A percentile compares a stretch with the other conserved stretches of the same genome.
Evolutionary conservation across 768 basidiomycete genomes (phyloP).

Genomic region (Gautieria morchelliformis): DNA sequence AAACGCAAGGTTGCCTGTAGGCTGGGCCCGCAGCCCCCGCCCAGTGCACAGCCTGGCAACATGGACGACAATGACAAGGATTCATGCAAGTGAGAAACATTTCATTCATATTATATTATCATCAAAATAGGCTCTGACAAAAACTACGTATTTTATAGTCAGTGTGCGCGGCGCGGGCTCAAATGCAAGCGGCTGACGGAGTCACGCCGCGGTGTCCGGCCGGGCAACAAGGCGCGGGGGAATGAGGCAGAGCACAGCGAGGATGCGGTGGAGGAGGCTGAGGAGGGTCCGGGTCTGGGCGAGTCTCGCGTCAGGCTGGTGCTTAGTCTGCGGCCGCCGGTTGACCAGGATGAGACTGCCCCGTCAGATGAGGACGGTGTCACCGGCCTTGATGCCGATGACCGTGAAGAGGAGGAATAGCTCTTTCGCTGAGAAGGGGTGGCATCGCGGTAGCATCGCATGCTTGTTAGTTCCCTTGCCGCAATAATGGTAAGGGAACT

Average conservation of each 20-base stretch:
- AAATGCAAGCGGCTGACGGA: slow-evolving; percentile 64
- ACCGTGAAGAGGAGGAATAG: no score
- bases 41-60: not conserved
- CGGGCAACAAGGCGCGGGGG: slow-evolving; percentile 19
- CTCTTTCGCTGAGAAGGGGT: no score
- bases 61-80: slow-evolving; percentile 28
- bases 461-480: no score
- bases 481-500: no score
- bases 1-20: slow-evolving; percentile 65
- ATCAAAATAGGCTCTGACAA: slow-evolving; percentile 1
- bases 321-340: not conserved
- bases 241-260: not conserved
- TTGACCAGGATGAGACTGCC: not conserved
- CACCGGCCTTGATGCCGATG: no score
- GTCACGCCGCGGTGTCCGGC: slow-evolving; percentile 60
- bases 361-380: no score
- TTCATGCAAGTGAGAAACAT: slow-evolving; percentile 67
- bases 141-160: slow-evolving; percentile 33
- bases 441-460: no score
- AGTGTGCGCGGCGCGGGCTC: slow-evolving; percentile 61
- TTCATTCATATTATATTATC: slow-evolving; percentile 8
- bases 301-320: not conserved
- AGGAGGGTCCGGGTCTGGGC: not conserved
- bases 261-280: not conserved
- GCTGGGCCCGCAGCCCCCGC: slow-evolving; percentile 27